Conservation (phyloP, 2,329 filamentous ascomycete genomes). For the Penicillium sp. region DNA sequence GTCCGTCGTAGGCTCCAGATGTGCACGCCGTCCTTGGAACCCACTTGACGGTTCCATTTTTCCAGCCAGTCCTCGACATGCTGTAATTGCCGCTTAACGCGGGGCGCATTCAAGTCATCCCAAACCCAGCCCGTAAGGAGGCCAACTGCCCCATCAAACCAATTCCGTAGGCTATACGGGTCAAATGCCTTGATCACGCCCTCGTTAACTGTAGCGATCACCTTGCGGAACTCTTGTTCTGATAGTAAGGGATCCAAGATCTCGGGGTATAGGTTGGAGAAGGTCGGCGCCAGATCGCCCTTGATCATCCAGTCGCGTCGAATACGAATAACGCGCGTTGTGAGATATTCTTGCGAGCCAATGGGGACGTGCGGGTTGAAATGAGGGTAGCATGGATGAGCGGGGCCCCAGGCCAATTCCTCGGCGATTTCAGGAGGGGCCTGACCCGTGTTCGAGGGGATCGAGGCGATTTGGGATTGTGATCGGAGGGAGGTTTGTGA, state of each 20-base stretch:
- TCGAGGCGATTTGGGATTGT: slow-evolving; percentile 37
- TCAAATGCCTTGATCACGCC: slow-evolving; percentile 73
- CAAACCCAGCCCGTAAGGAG: slow-evolving; percentile 87
- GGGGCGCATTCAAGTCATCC: slow-evolving; percentile 80
- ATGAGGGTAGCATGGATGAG: slow-evolving; percentile 92
- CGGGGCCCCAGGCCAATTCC: slow-evolving; percentile 83
- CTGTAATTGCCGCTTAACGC: slow-evolving; percentile 66
- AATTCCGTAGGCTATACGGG: slow-evolving; percentile 70
- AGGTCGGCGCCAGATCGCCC: slow-evolving; percentile 86
- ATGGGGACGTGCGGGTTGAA: slow-evolving; percentile 84
- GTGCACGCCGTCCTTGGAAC: slow-evolving; percentile 60
- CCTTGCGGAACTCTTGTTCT: slow-evolving; percentile 77
- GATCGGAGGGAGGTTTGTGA: slow-evolving; percentile 42
- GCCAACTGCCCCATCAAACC: slow-evolving; percentile 73
- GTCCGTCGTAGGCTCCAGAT: slow-evolving; percentile 76
- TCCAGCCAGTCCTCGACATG: slow-evolving; percentile 77
- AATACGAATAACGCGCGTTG: slow-evolving; percentile 86
- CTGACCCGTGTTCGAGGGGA: slow-evolving; percentile 36
- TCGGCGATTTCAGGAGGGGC: slow-evolving; percentile 53
- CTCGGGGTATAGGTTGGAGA: slow-evolving; percentile 92
- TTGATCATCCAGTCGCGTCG: slow-evolving; percentile 84
- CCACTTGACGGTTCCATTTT: slow-evolving; percentile 70
- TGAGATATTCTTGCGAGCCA: slow-evolving; percentile 66
- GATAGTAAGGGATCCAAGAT: slow-evolving; percentile 82
- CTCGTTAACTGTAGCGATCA: slow-evolving; percentile 77